Base-by-base conservation (phyloP, 2,329 filamentous ascomycete genomes). In the Elsinoe fawcettii region DNA sequence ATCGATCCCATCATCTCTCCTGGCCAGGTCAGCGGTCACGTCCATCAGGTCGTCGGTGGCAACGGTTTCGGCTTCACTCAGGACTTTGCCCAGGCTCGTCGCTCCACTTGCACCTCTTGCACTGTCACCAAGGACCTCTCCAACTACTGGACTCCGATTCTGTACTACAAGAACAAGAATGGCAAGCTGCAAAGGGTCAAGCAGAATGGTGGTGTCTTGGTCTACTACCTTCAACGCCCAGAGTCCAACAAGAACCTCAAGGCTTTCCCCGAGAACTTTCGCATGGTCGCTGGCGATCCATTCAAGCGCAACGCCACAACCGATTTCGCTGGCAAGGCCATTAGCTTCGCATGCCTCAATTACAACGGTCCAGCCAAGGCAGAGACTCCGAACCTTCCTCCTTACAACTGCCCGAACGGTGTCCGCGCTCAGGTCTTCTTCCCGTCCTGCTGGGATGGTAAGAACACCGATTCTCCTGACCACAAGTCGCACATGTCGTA, bases 91-190 rank as follows among this genome's bases (percentile, higher is more conserved):
- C 75, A 80, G 46, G 76, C 87, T 25, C 70, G 73, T 59, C 68
- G 77, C 57, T 88, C 85, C 30, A 77, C 79, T 23, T 92, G 88
- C 76, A 87, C 83, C 51, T 88, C 84, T 32, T 86, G 87, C 68
- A 77, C 79, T 60, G 77, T 88, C 67, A 82, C 78, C 64, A 81
- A 80, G 56, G 87, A 90, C 71, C 77, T 82, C 67, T 86, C 81
- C 63, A 86, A 86, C 70, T 91, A 92, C 75, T 91, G 88, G 88
- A 83, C 84, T 57, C 87, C 88, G 1, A 75, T 77, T 25, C 73
- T 91, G 2, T 90, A 84, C 72, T 90, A 85, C 64, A 70, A 86
- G 62, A 77, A 82, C 64, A 73, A 79, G 63, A 81, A 84, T 62
- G 80, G 80, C 51, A 78, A 77, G 54, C 80, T 84, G 69, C 59